These are phyloP conservation scores for Patellifolia procumbens DNA, from an alignment of 179 eudicot species.

Conservation along the genomic window DNA sequence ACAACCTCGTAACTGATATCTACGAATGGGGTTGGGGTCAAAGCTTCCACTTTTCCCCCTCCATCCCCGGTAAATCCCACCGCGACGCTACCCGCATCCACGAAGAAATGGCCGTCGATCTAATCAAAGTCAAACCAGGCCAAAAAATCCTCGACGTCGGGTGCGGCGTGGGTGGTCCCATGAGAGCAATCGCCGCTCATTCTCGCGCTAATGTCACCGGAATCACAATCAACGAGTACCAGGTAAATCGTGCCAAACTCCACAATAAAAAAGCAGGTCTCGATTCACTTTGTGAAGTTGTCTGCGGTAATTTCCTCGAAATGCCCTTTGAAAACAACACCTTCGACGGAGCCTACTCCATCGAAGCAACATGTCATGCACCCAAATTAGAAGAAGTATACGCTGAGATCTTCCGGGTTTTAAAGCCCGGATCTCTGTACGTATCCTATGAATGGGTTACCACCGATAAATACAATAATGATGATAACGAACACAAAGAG, in stretches of 20 bases:
- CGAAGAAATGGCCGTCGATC: slow-evolving; percentile 90
- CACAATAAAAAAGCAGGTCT: slow-evolving; percentile 85
- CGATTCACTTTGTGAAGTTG: slow-evolving; percentile 63
- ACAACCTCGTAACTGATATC: slow-evolving; percentile 87
- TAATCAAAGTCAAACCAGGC: slow-evolving; percentile 52
- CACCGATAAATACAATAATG: slow-evolving; percentile 44
- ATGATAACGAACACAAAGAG: slow-evolving; percentile 59
- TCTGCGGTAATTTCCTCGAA: slow-evolving; percentile 74
- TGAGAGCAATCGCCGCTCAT: slow-evolving; percentile 86
- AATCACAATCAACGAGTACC: slow-evolving; percentile 84
- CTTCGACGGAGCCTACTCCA: slow-evolving; percentile 82
- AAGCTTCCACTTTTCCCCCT: slow-evolving; percentile 83
- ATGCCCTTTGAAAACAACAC: slow-evolving; percentile 64
- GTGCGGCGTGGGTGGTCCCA: slow-evolving; percentile 92
- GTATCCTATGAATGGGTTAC: slow-evolving; percentile 87
- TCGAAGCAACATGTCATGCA: slow-evolving; percentile 89
- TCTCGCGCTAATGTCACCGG: slow-evolving; percentile 68
- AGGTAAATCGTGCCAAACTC: slow-evolving; percentile 61
- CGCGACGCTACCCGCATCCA: slow-evolving; percentile 69
- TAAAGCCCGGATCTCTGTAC: slow-evolving; percentile 71
- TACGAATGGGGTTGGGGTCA: slow-evolving; percentile 99
- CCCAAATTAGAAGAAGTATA: slow-evolving; percentile 75
- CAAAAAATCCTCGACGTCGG: slow-evolving; percentile 72
- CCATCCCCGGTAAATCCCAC: slow-evolving; percentile 63
- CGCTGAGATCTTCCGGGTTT: slow-evolving; percentile 63